Evolutionary conservation across 768 basidiomycete genomes (phyloP).

Genomic region (Boletus rubescentipes): DNA sequence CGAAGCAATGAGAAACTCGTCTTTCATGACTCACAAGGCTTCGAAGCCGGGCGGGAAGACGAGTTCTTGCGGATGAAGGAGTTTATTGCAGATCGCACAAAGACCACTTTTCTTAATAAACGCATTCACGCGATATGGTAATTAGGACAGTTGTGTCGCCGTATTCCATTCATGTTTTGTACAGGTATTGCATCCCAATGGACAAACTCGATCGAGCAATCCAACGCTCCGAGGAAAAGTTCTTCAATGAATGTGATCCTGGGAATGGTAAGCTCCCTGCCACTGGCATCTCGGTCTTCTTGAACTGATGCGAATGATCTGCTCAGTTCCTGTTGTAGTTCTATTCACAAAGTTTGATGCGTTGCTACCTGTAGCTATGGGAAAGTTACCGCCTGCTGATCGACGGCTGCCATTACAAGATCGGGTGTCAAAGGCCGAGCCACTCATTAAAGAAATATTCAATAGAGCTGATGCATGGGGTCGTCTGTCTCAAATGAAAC

Average conservation of each 20-base stretch:
- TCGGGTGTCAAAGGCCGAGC: not conserved
- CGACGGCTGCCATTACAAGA: not conserved
- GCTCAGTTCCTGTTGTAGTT: not conserved
- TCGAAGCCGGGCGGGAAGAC: conserved; percentile 1
- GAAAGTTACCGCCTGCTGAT: not conserved
- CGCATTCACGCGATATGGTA: no score
- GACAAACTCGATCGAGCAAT: not conserved
- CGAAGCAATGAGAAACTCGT: not conserved
- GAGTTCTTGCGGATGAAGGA: not conserved
- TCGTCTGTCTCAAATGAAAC: no score
- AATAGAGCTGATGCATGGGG: no score
- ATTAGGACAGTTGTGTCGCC: not conserved
- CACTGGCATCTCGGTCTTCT: no score
- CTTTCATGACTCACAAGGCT: conserved; percentile 1
- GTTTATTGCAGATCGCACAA: not conserved
- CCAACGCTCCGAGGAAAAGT: not conserved
- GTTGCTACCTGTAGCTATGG: not conserved
- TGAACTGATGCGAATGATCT: not conserved
- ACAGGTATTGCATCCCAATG: conserved; percentile 1
- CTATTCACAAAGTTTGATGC: conserved; percentile 8
- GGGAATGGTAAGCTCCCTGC: not conserved
- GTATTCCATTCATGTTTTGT: not conserved
- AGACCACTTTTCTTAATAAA: not conserved
- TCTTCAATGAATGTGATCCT: not conserved
- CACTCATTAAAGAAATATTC: no score